Conservation (phyloP, 495 filamentous ascomycete genomes). For the Jackrogersella minutella region DNA sequence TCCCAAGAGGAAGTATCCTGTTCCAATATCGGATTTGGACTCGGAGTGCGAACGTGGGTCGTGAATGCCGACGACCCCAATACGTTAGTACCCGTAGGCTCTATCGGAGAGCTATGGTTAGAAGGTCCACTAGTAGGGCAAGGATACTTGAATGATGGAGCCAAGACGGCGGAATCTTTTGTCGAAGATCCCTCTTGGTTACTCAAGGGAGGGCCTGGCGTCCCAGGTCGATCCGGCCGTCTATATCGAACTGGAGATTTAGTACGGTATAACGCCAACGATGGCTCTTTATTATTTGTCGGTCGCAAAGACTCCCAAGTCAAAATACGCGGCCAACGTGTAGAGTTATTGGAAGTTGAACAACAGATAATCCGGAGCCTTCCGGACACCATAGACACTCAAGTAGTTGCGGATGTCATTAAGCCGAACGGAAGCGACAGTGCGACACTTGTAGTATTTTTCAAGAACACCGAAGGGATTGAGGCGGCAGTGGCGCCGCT, state of each 20-base stretch:
- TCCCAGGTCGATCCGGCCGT: neutral
- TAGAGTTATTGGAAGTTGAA: neutral
- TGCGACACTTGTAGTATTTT: neutral
- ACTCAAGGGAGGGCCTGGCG: neutral
- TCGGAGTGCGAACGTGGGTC: slow-evolving; percentile 55
- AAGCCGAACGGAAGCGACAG: neutral
- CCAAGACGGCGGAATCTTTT: slow-evolving; percentile 44
- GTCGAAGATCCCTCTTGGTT: slow-evolving; percentile 52
- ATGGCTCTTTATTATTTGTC: neutral
- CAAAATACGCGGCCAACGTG: neutral
- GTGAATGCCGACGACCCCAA: slow-evolving; percentile 66
- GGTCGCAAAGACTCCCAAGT: neutral
- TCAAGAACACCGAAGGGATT: neutral
- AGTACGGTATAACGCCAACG: neutral
- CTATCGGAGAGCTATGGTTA: slow-evolving; percentile 78
- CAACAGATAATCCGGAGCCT: neutral
- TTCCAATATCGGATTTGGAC: slow-evolving; percentile 47
- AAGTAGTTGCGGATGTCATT: neutral
- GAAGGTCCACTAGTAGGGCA: slow-evolving; percentile 64
- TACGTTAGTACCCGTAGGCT: slow-evolving; percentile 69
- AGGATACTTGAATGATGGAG: slow-evolving; percentile 33
- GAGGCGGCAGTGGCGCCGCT: neutral
- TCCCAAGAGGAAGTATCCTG: neutral
- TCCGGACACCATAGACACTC: neutral
- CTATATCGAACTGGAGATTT: slow-evolving; percentile 59